Base-by-base conservation (phyloP, 176 grass and related monocot genomes). In the Metroxylon sagu region DNA sequence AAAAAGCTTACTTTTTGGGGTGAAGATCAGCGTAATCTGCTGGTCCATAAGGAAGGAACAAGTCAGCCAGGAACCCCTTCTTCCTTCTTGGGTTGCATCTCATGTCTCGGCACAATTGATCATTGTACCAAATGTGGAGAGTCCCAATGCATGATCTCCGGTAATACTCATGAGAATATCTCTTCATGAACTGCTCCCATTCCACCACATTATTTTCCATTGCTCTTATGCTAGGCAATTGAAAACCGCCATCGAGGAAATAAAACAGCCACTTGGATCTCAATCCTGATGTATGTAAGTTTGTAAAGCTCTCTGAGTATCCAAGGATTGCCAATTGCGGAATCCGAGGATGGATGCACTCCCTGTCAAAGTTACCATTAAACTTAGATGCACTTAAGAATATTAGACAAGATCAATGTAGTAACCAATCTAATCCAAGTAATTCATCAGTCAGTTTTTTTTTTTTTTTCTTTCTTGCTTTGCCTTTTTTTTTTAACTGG, bases 121-220 rank as follows among this genome's bases (percentile, higher is more conserved):
- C 93, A 23, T 89, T 92, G 26, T 85, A 81, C 87, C 87, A 89
- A 25, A 98, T 89, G 49, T 98, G 81, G 14, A 88, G 21, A 35
- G 59, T 73, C 26, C 81, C 79, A 56, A 98, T 77, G 57, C 87
- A 88, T 49, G 84, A 85, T 26, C 77, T 72, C 25, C 60, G 52
- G 26, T 85, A 98, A 58, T 85, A 72, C 5, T 78, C 71, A 2
- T 64, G 63, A 4, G 67, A 85, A 59, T 98, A 88, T 71, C 6
- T 29, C 51, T 59, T 73, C 79, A 87, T 88, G 65, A 82, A 92
- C 48, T 81, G 80, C 56, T 73, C 70, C 87, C 87, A 98, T 75
- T 92, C 75, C 39, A 64, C 48, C 17, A 98, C 56, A 39, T 64
- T 82, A 58, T 71, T 69, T 67, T 98, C 93, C 93, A 98, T 92